Percentiles rank a stretch among this genome's conserved stretches.
Evolutionary conservation across 1,139 yeast species (phyloP).

Genomic region (Saccharomycopsis phalli): DNA sequence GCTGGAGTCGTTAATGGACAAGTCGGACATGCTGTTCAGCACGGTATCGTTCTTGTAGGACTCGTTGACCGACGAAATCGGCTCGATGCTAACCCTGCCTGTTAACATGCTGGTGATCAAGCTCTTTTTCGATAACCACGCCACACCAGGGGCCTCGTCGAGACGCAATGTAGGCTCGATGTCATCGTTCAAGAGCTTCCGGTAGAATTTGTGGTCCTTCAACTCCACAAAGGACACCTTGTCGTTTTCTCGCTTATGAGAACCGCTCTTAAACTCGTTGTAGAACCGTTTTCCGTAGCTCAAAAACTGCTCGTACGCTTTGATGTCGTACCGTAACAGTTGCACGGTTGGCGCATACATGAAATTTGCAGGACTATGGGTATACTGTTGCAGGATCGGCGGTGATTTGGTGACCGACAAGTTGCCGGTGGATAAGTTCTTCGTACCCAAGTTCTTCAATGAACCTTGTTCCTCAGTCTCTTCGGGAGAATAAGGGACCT

Average conservation of each 20-base stretch:
- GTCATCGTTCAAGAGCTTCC: conserved; percentile 63
- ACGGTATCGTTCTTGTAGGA: conserved; percentile 35
- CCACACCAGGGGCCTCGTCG: conserved; percentile 52
- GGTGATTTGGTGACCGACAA: not conserved
- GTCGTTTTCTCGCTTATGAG: conserved; percentile 4
- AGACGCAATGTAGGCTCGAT: conserved; percentile 62
- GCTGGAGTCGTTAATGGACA: conserved; percentile 15
- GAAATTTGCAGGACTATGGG: conserved; percentile 2
- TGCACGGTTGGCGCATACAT: conserved; percentile 21
- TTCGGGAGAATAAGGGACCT: conserved; percentile 9
- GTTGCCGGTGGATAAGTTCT: not conserved
- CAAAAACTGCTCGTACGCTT: conserved; percentile 12
- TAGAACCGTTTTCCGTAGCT: conserved; percentile 16
- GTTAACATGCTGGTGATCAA: conserved; percentile 64
- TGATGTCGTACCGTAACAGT: conserved; percentile 18
- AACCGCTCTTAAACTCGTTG: conserved; percentile 12
- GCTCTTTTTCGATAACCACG: conserved; percentile 50
- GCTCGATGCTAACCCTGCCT: conserved; percentile 78
- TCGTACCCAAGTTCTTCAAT: not conserved
- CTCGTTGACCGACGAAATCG: conserved; percentile 78
- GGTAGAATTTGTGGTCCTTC: conserved; percentile 54
- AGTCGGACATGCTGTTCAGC: conserved; percentile 16
- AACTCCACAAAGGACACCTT: conserved; percentile 22
- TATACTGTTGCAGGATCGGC: not conserved
- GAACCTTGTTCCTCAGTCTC: not conserved